Conservation (phyloP, 2,329 filamentous ascomycete genomes). For the Colletotrichum sp. region DNA sequence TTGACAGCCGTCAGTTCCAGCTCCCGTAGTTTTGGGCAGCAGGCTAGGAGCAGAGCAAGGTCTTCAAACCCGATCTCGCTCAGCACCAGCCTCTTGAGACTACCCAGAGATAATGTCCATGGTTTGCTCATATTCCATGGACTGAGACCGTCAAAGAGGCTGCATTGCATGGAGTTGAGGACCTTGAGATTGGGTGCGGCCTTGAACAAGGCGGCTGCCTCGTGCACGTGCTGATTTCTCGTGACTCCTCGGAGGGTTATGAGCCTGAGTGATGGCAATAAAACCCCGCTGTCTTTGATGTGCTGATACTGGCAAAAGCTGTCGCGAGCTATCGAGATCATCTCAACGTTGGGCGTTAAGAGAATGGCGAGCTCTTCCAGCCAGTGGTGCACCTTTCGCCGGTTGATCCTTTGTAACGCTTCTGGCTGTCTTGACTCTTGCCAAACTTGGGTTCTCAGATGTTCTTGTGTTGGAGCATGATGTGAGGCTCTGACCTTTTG, state of each 20-base stretch:
- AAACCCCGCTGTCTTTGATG: background rate
- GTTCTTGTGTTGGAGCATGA: background rate
- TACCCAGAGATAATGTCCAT: background rate
- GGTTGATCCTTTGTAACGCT: background rate
- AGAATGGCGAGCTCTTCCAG: conserved; percentile 8
- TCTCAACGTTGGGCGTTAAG: background rate
- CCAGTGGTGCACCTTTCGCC: conserved; percentile 2
- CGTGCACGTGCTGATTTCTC: conserved; percentile 8
- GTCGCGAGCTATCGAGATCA: background rate
- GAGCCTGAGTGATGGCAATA: background rate
- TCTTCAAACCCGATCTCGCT: conserved; percentile 1
- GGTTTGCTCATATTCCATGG: background rate
- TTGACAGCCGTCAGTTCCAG: background rate
- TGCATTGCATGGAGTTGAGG: background rate
- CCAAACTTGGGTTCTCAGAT: background rate
- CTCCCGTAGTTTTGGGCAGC: background rate
- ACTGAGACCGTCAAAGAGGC: background rate
- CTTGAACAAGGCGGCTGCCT: background rate
- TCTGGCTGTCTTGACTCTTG: background rate
- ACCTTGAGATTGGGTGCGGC: conserved; percentile 7
- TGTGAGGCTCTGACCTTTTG: background rate
- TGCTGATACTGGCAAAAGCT: conserved; percentile 3
- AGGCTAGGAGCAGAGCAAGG: background rate
- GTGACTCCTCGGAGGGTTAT: background rate
- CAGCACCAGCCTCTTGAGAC: background rate